Evolutionary conservation across 208 protist genomes (phyloP), one percentile per base, ranked within the genome.

Genomic region (Leishmania arabica): DNA sequence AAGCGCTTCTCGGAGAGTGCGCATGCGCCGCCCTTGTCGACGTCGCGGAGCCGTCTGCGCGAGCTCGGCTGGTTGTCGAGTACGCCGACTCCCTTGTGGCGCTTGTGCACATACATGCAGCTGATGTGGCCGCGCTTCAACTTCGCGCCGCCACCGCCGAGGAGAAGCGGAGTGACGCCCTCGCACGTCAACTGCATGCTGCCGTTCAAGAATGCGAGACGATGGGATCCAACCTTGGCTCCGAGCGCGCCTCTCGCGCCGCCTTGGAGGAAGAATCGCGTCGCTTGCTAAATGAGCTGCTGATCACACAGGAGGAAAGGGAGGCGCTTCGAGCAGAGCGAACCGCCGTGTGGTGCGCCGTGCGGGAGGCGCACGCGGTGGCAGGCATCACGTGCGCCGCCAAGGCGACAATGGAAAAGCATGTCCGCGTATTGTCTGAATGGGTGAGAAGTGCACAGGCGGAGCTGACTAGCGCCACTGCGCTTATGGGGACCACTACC

Each of bases 41-140:
- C 19, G 82, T 79, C 24, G 77, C 80, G 17, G 88, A 91, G 75
- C 88, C 88, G 0, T 34, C 77, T 11, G 83, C 86, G 47, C 83
- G 86, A 45, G 71, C 78, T 19, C 51, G 27, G 40, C 37, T 85
- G 19, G 54, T 45, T 24, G 47, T 68, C 3, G 77, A 70, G 34
- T 66, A 78, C 82, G 78, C 72, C 19, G 77, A 69, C 13, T 42
- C 62, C 1, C 62, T 85, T 5, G 78, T 78, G 11, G 37, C 13
- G 21, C 42, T 89, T 11, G 77, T 64, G 70, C 75, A 84, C 15
- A 51, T 37, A 7, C 65, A 81, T 64, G 58, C 77, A 9, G 37
- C 56, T 7, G 69, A 15, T 0, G 8, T 31, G 17, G 66, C 65
- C n/a, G 45, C 79, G 47, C 54, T 70, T 58, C 84, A 81, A 45